Evolutionary conservation across 2,329 filamentous ascomycete species (phyloP).

Genomic region (Drechmeria coniospora): DNA sequence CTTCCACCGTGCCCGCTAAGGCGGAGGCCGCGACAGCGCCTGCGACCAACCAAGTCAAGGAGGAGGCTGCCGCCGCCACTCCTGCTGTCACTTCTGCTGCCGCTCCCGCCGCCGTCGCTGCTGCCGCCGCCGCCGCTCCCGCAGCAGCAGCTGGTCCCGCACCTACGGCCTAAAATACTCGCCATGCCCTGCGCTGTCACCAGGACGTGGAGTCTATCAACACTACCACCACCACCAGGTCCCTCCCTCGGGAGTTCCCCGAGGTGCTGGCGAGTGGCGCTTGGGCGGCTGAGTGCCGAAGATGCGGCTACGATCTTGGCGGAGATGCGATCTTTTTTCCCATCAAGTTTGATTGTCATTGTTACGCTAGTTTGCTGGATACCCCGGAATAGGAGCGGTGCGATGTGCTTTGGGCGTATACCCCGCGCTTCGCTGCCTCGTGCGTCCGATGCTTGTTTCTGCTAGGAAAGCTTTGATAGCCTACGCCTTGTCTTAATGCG

Average conservation of each 20-base stretch:
- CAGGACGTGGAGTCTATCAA: too few species aligned
- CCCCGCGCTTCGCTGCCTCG: constrained; percentile 8
- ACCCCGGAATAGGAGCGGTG: constrained; percentile 13
- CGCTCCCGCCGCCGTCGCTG: constrained; percentile 9
- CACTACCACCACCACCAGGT: too few species aligned
- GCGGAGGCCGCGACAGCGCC: constrained; percentile 13
- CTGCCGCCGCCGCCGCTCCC: constrained; percentile 10
- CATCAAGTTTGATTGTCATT: constrained; percentile 3
- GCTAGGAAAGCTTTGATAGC: constrained; percentile 4
- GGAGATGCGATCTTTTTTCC: not conserved
- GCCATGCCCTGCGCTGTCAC: too few species aligned
- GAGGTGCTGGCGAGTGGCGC: too few species aligned
- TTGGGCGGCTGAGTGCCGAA: too few species aligned
- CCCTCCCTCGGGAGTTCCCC: too few species aligned
- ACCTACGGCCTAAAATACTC: too few species aligned
- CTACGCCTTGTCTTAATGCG: not conserved
- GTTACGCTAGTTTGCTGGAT: constrained; percentile 15
- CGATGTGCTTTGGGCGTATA: constrained; percentile 11
- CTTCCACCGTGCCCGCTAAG: constrained; percentile 11
- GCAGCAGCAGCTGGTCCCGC: constrained; percentile 5
- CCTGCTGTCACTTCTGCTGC: constrained; percentile 9
- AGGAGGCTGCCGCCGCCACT: constrained; percentile 10
- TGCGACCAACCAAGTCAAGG: constrained; percentile 12
- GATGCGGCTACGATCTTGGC: too few species aligned
- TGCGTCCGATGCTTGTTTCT: constrained; percentile 5